These are phyloP conservation scores for Asterionellopsis glacialis DNA, from an alignment of 108 stramenopile species.

Conservation along the genomic window DNA sequence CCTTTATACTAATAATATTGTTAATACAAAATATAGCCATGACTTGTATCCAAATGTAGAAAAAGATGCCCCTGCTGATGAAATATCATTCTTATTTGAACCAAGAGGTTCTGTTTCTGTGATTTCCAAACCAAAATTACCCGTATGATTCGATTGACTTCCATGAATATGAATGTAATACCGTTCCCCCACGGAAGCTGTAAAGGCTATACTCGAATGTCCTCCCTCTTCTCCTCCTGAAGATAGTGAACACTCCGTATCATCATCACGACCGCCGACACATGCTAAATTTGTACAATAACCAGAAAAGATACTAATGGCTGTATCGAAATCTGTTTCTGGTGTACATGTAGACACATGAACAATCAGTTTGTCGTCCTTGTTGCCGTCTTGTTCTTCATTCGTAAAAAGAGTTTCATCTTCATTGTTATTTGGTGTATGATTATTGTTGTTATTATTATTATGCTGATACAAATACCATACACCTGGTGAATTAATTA, in stretches of 20 bases:
- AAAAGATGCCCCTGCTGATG: too few relatives aligned
- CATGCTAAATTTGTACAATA: background rate
- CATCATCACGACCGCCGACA: background rate
- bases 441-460: too few relatives aligned
- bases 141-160: background rate
- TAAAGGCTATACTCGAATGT: background rate
- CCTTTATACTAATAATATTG: too few relatives aligned
- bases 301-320: background rate
- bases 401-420: too few relatives aligned
- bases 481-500: conserved; percentile 5
- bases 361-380: background rate
- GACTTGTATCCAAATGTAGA: too few relatives aligned
- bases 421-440: too few relatives aligned
- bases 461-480: background rate
- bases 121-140: background rate
- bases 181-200: background rate
- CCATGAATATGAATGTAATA: conserved; percentile 6
- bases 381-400: background rate
- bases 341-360: background rate
- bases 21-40: too few relatives aligned
- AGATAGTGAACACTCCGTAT: background rate
- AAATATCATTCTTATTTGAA: too few relatives aligned
- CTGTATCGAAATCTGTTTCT: background rate
- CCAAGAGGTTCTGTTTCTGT: background rate
- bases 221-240: background rate